Evolutionary conservation across 257 asterid species (phyloP).

Genomic region (Leonotis leonurus): DNA sequence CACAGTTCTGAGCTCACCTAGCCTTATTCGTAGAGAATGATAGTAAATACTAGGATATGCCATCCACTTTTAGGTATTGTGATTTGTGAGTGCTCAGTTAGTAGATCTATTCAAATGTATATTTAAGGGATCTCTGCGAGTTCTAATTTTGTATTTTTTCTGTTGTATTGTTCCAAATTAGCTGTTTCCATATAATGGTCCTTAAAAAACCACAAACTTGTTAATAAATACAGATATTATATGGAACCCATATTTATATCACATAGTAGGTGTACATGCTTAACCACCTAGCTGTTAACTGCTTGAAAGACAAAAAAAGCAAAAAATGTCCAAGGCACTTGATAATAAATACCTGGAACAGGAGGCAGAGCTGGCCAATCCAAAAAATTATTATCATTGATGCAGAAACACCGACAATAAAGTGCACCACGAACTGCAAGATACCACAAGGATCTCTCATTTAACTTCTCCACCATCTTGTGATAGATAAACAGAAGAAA

Average conservation of each 20-base stretch:
- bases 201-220: not conserved
- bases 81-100: not conserved
- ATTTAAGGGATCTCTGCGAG: not conserved
- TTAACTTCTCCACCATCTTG: conserved; percentile 79
- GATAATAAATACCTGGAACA: conserved; percentile 56
- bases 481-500: conserved; percentile 67
- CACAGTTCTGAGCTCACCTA: not conserved
- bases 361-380: conserved; percentile 90
- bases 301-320: not conserved
- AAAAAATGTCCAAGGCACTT: not conserved
- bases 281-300: not conserved
- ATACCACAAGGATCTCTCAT: conserved; percentile 67
- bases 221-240: not conserved
- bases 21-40: not conserved
- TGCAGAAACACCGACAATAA: conserved; percentile 94
- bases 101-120: not conserved
- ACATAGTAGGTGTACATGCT: not conserved
- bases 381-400: conserved; percentile 45
- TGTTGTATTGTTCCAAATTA: not conserved
- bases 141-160: not conserved
- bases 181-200: not conserved
- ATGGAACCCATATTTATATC: not conserved
- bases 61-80: not conserved
- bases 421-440: conserved; percentile 93
- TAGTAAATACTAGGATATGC: not conserved